Percentiles rank a stretch among this genome's conserved stretches.
Conservation (phyloP, 768 basidiomycete genomes). For the Cyathus striatus region DNA sequence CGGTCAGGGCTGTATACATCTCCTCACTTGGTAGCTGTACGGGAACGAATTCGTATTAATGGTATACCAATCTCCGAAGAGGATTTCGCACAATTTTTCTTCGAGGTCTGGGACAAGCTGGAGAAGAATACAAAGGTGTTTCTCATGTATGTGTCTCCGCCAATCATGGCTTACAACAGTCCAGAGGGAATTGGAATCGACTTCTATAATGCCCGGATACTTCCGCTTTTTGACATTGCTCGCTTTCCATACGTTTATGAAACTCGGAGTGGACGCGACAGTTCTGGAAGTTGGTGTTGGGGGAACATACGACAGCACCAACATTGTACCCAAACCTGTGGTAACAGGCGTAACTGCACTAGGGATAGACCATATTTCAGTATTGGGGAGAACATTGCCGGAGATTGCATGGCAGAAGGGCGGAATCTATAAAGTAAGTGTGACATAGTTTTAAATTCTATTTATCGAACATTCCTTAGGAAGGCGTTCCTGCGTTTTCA, state of each 20-base stretch:
- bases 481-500: conserved; percentile 80
- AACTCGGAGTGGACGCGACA: conserved; percentile 81
- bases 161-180: conserved; percentile 5
- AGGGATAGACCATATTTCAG: conserved; percentile 86
- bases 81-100: conserved; percentile 87
- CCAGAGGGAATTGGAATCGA: conserved; percentile 44
- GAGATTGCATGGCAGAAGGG: conserved; percentile 96
- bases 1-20: conserved; percentile 89
- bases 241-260: conserved; percentile 86
- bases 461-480: conserved; percentile 27
- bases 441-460: not conserved
- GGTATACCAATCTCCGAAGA: conserved; percentile 86
- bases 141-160: conserved; percentile 1
- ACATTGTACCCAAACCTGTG: conserved; percentile 87
- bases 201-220: conserved; percentile 80
- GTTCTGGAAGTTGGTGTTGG: conserved; percentile 97
- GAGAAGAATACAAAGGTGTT: conserved; percentile 56
- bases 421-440: conserved; percentile 85
- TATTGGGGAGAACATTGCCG: conserved; percentile 81
- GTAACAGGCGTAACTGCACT: conserved; percentile 87
- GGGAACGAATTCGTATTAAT: conserved; percentile 93
- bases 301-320: conserved; percentile 91
- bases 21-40: conserved; percentile 91
- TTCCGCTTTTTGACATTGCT: conserved; percentile 92
- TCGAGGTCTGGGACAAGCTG: conserved; percentile 90